phyloP scores from a whole-genome alignment of 2,329 filamentous ascomycete genomes.

The Paraphoma chrysanthemicola region DNA sequence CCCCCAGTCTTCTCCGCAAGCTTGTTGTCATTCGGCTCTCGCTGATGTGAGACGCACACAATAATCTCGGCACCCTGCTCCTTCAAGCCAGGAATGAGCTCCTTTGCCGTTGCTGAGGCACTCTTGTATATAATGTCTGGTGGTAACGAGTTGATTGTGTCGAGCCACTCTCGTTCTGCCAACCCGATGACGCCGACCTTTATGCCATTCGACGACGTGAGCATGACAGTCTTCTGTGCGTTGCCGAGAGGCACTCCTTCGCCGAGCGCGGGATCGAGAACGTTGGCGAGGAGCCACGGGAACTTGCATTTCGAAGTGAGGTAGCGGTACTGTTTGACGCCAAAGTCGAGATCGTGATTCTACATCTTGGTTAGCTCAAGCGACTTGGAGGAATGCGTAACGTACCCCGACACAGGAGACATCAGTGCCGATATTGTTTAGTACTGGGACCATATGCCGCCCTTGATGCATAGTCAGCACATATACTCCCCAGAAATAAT shows the following conservation, averaged over 20 bases:
- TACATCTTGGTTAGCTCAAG: slow-evolving; percentile 43
- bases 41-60: slow-evolving; percentile 82
- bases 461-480: slow-evolving; percentile 50
- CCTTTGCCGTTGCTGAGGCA: slow-evolving; percentile 75
- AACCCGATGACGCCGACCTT: slow-evolving; percentile 86
- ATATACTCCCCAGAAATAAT: neutral
- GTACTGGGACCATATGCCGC: slow-evolving; percentile 84
- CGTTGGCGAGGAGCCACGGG: slow-evolving; percentile 89
- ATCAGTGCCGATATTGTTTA: slow-evolving; percentile 79
- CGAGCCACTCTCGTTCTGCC: slow-evolving; percentile 86
- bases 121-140: slow-evolving; percentile 84
- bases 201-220: slow-evolving; percentile 82
- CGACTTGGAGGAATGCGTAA: slow-evolving; percentile 19
- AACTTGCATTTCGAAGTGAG: slow-evolving; percentile 78
- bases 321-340: slow-evolving; percentile 78
- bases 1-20: slow-evolving; percentile 74
- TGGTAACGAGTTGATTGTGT: slow-evolving; percentile 85
- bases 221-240: slow-evolving; percentile 75
- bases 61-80: slow-evolving; percentile 82
- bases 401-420: slow-evolving; percentile 82
- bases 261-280: slow-evolving; percentile 82
- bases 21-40: slow-evolving; percentile 89
- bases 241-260: slow-evolving; percentile 77
- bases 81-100: slow-evolving; percentile 75
- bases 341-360: slow-evolving; percentile 95